Conservation (phyloP, 192 early-diverging fungal species). For the Gamsiella multidivaricata region DNA sequence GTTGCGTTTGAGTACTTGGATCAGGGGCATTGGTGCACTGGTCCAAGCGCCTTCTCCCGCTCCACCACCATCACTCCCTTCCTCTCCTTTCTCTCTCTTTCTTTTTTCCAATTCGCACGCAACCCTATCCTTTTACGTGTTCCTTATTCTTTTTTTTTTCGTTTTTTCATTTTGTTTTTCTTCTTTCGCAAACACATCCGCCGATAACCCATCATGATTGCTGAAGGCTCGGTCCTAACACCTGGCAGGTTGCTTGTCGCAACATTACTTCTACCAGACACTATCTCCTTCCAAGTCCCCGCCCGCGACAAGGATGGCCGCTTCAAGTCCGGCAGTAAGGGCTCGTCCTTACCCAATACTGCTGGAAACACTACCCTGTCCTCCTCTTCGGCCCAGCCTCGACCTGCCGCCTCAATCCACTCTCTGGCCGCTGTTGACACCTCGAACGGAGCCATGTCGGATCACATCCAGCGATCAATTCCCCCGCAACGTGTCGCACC, state of each 20-base stretch:
- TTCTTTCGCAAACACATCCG: neutral
- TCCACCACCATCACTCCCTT: neutral
- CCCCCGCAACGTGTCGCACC: neutral
- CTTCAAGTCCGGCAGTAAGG: conserved; percentile 39
- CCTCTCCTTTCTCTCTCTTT: neutral
- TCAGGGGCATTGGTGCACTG: neutral
- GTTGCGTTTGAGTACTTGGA: neutral
- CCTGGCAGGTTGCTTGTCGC: conserved; percentile 73
- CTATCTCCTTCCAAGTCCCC: conserved; percentile 68
- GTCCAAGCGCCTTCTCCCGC: neutral
- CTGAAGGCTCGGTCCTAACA: conserved; percentile 33
- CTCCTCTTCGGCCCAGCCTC: neutral
- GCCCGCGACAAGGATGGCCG: conserved; percentile 53
- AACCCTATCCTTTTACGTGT: neutral
- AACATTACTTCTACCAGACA: conserved; percentile 79
- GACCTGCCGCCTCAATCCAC: conserved; percentile 49
- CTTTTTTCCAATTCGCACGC: conserved; percentile 5
- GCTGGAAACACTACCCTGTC: neutral
- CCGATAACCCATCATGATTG: conserved; percentile 12
- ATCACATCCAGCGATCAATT: conserved; percentile 2
- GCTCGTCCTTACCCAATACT: conserved; percentile 6
- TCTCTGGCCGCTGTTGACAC: conserved; percentile 56
- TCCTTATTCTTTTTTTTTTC: neutral
- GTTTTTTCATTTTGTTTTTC: conserved; percentile 9
- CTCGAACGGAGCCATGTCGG: conserved; percentile 33